Conservation (phyloP, 1,139 yeast species). For the Nakaseomyces sp. region DNA sequence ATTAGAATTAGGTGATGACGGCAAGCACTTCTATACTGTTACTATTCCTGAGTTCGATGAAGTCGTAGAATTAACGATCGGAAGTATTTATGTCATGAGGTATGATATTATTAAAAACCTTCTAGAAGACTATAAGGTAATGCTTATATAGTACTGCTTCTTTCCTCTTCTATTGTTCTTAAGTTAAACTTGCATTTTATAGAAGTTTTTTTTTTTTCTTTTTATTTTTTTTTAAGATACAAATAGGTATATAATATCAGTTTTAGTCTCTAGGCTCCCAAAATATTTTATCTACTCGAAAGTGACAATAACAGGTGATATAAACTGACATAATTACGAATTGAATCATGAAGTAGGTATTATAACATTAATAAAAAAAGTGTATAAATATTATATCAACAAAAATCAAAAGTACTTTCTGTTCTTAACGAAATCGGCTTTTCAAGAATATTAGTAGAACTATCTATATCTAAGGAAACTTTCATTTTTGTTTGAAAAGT, state of each 20-base stretch:
- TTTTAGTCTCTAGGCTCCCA: too few species aligned
- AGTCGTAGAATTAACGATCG: constrained; percentile 50
- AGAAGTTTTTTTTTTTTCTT: too few species aligned
- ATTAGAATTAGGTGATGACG: constrained; percentile 22
- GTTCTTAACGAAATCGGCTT: too few species aligned
- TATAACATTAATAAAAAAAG: neutral
- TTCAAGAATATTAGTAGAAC: neutral
- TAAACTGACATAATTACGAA: too few species aligned
- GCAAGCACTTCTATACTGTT: constrained; percentile 24
- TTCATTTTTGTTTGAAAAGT: constrained; percentile 1
- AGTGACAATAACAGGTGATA: too few species aligned
- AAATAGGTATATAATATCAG: too few species aligned
- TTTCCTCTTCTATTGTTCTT: too few species aligned
- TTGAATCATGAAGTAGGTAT: too few species aligned
- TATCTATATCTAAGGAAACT: constrained; percentile 3
- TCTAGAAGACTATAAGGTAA: constrained; percentile 23
- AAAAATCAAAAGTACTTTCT: neutral
- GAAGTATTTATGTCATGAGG: constrained; percentile 71
- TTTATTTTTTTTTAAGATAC: too few species aligned
- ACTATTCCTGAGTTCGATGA: constrained; percentile 37
- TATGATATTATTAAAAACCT: constrained; percentile 39
- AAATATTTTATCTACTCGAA: too few species aligned
- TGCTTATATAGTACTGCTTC: constrained; percentile 24
- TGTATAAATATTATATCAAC: neutral
- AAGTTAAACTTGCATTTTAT: too few species aligned